A percentile compares a stretch with the other conserved stretches of the same genome.
Conservation (phyloP, 805 yeast species). For the Millerozyma miso region DNA sequence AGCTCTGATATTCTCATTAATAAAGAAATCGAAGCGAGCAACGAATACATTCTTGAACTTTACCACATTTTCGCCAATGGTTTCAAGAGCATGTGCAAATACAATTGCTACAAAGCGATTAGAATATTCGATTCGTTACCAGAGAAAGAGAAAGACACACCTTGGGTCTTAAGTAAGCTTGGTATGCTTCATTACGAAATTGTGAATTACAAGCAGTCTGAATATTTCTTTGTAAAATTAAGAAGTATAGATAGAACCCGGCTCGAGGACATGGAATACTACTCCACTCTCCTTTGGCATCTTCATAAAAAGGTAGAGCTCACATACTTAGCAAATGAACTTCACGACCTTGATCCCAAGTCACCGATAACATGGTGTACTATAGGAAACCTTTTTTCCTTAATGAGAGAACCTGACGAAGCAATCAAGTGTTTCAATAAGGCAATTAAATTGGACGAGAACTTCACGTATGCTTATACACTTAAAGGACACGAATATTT, state of each 20-base stretch:
- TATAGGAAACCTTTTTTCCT: conserved; percentile 82
- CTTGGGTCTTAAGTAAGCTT: conserved; percentile 78
- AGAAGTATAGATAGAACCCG: conserved; percentile 73
- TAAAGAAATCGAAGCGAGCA: conserved; percentile 28
- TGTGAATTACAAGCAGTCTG: conserved; percentile 78
- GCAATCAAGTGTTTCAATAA: conserved; percentile 84
- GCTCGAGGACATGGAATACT: conserved; percentile 83
- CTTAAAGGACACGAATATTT: conserved; percentile 90
- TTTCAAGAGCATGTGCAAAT: conserved; percentile 56
- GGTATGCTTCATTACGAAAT: conserved; percentile 85
- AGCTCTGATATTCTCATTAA: conserved; percentile 9
- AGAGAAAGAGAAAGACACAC: conserved; percentile 57
- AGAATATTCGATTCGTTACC: conserved; percentile 64
- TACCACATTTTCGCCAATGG: conserved; percentile 57
- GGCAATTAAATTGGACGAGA: conserved; percentile 63
- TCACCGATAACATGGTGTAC: conserved; percentile 89
- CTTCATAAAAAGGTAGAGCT: conserved; percentile 73
- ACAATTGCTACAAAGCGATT: conserved; percentile 78
- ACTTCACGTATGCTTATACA: conserved; percentile 84
- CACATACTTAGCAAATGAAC: conserved; percentile 78
- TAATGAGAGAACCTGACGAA: conserved; percentile 80
- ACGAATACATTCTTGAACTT: conserved; percentile 42
- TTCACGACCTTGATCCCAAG: conserved; percentile 59
- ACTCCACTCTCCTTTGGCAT: conserved; percentile 91
- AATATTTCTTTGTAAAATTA: conserved; percentile 55